These are phyloP conservation scores for Corniculantispora saksenae DNA, from an alignment of 2,329 filamentous ascomycete species.

Conservation along the genomic window DNA sequence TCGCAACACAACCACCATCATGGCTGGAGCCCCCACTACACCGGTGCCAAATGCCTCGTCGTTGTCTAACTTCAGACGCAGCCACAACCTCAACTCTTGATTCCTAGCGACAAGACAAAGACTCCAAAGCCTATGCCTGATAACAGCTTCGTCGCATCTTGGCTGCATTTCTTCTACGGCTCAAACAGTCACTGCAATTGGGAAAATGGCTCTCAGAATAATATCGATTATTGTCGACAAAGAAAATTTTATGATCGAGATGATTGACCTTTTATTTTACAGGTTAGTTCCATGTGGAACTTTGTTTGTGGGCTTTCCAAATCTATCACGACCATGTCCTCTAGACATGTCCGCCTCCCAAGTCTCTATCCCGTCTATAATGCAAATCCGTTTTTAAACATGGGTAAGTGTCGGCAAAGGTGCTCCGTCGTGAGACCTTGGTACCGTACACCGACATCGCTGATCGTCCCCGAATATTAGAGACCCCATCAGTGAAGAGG, in stretches of 20 bases:
- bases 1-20: neutral
- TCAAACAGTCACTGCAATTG: neutral
- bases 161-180: neutral
- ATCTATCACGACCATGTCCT: conserved; percentile 38
- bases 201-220: neutral
- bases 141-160: neutral
- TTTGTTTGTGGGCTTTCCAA: conserved; percentile 33
- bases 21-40: too few species aligned
- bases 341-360: conserved; percentile 31
- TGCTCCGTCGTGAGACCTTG: conserved; percentile 13
- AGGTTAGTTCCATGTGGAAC: conserved; percentile 39
- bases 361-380: conserved; percentile 22
- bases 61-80: too few species aligned
- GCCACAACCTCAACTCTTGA: too few species aligned
- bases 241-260: conserved; percentile 37
- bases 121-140: neutral
- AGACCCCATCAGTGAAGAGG: conserved; percentile 21
- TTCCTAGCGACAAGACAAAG: too few species aligned
- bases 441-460: conserved; percentile 19
- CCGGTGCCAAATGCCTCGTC: too few species aligned
- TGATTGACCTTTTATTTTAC: conserved; percentile 47
- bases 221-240: conserved; percentile 22
- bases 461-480: conserved; percentile 21
- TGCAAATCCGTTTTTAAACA: conserved; percentile 21
- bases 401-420: conserved; percentile 13